Conservation (phyloP, 352 stramenopile species). For the Paralagenidium karlingii region DNA sequence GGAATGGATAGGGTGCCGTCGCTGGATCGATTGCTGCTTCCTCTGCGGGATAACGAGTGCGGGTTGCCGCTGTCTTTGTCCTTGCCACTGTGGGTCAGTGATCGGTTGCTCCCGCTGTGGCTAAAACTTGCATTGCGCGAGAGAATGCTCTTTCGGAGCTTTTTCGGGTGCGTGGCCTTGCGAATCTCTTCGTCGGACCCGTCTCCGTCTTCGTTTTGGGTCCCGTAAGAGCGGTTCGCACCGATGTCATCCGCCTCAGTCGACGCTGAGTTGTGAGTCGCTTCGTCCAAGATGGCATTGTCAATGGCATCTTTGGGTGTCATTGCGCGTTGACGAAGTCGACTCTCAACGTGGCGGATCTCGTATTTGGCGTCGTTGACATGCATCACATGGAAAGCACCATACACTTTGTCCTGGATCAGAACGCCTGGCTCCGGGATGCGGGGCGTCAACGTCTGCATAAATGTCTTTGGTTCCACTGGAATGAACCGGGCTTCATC, state of each 20-base stretch:
- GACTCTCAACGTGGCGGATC: too few species aligned
- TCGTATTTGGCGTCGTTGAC: constrained; percentile 41
- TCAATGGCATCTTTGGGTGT: not conserved
- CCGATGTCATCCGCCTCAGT: not conserved
- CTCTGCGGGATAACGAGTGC: too few species aligned
- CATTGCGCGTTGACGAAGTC: not conserved
- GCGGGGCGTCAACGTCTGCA: constrained; percentile 22
- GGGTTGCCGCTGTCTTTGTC: too few species aligned
- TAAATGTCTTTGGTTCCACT: constrained; percentile 40
- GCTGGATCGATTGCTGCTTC: too few species aligned
- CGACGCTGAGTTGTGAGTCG: not conserved
- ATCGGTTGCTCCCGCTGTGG: too few species aligned
- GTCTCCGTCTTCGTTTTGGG: not conserved
- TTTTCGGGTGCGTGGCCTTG: too few species aligned
- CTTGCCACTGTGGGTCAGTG: too few species aligned
- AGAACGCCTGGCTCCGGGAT: constrained; percentile 25
- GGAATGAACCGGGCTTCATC: constrained; percentile 62
- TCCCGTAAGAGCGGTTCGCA: not conserved
- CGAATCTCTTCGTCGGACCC: too few species aligned
- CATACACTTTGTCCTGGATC: constrained; percentile 65
- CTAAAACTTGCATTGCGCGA: too few species aligned
- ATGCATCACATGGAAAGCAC: constrained; percentile 46
- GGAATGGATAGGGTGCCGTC: too few species aligned
- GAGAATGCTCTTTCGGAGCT: too few species aligned
- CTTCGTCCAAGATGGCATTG: not conserved